Evolutionary conservation across 2,329 filamentous ascomycete genomes (phyloP).

Genomic region (Bipolaris bicolor): DNA sequence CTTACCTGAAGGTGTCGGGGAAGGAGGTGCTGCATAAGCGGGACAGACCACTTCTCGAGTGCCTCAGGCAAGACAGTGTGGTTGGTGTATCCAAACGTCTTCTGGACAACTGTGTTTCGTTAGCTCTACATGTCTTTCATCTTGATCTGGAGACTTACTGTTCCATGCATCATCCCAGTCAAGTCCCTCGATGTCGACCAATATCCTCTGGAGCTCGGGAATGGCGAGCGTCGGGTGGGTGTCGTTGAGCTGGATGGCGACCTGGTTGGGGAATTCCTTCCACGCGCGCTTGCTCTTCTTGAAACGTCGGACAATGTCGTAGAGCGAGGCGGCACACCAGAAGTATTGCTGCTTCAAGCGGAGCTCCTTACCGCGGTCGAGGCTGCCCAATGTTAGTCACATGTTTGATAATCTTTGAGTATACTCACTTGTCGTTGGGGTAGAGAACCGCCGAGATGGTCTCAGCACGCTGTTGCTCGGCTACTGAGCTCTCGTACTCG

Average conservation of each 20-base stretch:
- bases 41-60: slow-evolving; percentile 97
- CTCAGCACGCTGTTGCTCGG: slow-evolving; percentile 98
- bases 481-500: slow-evolving; percentile 96
- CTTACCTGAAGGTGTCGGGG: slow-evolving; percentile 80
- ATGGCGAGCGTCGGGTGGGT: slow-evolving; percentile 96
- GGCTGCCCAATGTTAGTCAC: slow-evolving; percentile 42
- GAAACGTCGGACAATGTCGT: slow-evolving; percentile 96
- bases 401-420: neutral
- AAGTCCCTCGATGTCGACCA: slow-evolving; percentile 86
- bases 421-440: slow-evolving; percentile 80
- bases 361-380: slow-evolving; percentile 95
- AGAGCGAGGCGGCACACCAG: slow-evolving; percentile 96
- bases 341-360: slow-evolving; percentile 99
- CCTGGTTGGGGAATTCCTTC: slow-evolving; percentile 90
- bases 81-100: slow-evolving; percentile 93
- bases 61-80: slow-evolving; percentile 97
- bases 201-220: slow-evolving; percentile 91
- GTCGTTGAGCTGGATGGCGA: slow-evolving; percentile 97
- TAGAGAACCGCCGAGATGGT: slow-evolving; percentile 98
- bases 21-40: slow-evolving; percentile 87
- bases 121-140: slow-evolving; percentile 6
- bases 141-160: slow-evolving; percentile 58
- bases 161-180: slow-evolving; percentile 92
- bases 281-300: slow-evolving; percentile 94
- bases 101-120: slow-evolving; percentile 52